phyloP scores from a whole-genome alignment of 139 green algal genomes.

The Chlamydomonas asymmetrica region DNA sequence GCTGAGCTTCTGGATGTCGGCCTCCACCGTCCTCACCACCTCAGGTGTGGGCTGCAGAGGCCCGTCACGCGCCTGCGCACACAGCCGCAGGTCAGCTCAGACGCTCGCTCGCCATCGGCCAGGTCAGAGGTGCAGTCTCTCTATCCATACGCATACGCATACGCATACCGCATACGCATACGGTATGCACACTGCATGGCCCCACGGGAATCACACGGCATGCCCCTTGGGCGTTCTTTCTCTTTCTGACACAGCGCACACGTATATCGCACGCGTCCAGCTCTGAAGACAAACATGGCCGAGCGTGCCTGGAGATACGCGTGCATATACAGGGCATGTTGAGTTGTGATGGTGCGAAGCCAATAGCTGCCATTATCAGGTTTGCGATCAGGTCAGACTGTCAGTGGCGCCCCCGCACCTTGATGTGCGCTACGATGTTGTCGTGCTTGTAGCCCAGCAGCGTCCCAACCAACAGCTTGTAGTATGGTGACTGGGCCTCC shows the following conservation, averaged over 20 bases:
- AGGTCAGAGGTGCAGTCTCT: not conserved
- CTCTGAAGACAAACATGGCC: not conserved
- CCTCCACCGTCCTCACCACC: constrained; percentile 54
- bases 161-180: no score
- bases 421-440: constrained; percentile 60
- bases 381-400: not conserved
- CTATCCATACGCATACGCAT: not conserved
- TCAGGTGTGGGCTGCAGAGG: constrained; percentile 9
- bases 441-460: constrained; percentile 57
- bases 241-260: not conserved
- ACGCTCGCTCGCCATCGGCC: no score
- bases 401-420: constrained; percentile 18
- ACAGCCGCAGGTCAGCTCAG: not conserved
- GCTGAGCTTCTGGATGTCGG: constrained; percentile 53
- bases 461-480: constrained; percentile 63
- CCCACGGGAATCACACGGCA: not conserved
- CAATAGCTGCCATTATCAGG: no score
- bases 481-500: constrained; percentile 63
- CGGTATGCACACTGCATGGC: no score
- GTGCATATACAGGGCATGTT: not conserved
- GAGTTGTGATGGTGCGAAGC: no score
- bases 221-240: no score
- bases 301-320: not conserved
- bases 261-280: not conserved
- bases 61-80: not conserved